These are phyloP conservation scores for Trichoderma atroviride DNA, from an alignment of 2,329 filamentous ascomycete species.

Conservation along the genomic window DNA sequence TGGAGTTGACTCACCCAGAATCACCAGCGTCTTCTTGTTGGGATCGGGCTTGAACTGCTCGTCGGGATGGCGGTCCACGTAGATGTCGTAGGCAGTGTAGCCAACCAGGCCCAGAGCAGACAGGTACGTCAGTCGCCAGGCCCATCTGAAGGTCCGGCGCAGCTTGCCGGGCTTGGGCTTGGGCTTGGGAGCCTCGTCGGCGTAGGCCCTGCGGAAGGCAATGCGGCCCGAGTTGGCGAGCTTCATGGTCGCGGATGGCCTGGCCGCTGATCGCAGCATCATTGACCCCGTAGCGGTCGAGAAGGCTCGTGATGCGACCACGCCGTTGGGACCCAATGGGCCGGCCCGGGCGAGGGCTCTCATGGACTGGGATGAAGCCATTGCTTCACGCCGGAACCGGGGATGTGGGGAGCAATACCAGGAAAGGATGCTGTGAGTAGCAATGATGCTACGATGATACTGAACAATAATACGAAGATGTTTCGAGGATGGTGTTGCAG, in stretches of 20 bases:
- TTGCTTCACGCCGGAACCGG: conserved; percentile 32
- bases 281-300: conserved; percentile 38
- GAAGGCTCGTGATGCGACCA: conserved; percentile 40
- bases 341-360: conserved; percentile 40
- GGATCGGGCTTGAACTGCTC: conserved; percentile 81
- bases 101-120: conserved; percentile 69
- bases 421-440: neutral
- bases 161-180: conserved; percentile 63
- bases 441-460: neutral
- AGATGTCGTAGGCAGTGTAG: conserved; percentile 80
- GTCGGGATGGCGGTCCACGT: conserved; percentile 76
- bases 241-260: conserved; percentile 41
- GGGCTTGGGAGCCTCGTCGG: conserved; percentile 54
- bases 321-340: conserved; percentile 36
- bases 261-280: conserved; percentile 31
- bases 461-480: neutral
- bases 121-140: conserved; percentile 82
- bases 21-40: conserved; percentile 92
- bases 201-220: conserved; percentile 51
- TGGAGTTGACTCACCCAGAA: conserved; percentile 69
- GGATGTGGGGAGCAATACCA: neutral
- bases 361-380: conserved; percentile 53
- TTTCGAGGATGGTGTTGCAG: neutral
- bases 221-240: conserved; percentile 43
- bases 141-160: conserved; percentile 70